Conservation (phyloP, 2,329 filamentous ascomycete genomes). For the Hymenoscyphus salicellus region DNA sequence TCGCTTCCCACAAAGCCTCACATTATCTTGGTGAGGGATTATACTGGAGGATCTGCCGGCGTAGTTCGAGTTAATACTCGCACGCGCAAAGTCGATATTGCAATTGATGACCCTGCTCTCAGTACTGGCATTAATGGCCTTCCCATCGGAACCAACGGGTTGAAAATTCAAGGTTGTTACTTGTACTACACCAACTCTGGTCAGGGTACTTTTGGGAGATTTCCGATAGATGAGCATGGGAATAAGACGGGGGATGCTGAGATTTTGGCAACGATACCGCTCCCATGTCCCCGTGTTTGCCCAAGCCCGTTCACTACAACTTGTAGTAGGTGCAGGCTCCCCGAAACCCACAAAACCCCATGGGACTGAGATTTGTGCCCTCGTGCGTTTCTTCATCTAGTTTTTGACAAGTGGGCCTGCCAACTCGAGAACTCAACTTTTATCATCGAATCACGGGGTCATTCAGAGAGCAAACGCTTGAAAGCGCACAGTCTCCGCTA, state of each 20-base stretch:
- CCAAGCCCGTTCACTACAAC: too few species aligned
- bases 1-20: background rate
- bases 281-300: too few species aligned
- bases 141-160: slow-evolving; percentile 14
- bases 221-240: slow-evolving; percentile 5
- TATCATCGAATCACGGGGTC: too few species aligned
- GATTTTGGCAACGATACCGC: background rate
- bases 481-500: too few species aligned
- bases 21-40: background rate
- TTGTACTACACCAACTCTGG: slow-evolving; percentile 11
- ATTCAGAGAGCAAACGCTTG: too few species aligned
- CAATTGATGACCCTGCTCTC: background rate
- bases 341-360: too few species aligned
- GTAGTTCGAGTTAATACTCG: background rate
- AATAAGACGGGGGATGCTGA: background rate
- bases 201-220: slow-evolving; percentile 1
- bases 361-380: too few species aligned
- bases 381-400: too few species aligned
- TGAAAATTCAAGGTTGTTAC: slow-evolving; percentile 5
- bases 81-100: slow-evolving; percentile 21
- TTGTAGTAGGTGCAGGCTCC: too few species aligned
- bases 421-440: too few species aligned
- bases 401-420: too few species aligned
- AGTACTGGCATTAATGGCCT: background rate
- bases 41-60: background rate